Conservation (phyloP, 1,284 basidiomycete species). For the Ustilago sp. region DNA sequence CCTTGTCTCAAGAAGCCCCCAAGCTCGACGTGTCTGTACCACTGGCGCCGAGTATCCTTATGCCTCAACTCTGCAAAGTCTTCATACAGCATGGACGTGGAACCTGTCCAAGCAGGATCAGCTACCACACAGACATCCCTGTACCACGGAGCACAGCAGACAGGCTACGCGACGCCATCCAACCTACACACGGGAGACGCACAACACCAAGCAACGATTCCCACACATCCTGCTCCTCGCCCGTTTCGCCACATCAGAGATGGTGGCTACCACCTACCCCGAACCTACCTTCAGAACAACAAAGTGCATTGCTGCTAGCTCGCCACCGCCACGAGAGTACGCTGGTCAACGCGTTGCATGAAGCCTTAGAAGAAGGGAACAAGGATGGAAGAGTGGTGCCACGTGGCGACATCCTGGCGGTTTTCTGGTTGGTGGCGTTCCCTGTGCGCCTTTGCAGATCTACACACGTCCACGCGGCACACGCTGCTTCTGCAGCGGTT, state of each 20-base stretch:
- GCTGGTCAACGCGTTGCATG: not conserved
- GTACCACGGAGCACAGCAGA: not conserved
- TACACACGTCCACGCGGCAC: slow-evolving; percentile 12
- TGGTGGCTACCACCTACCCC: not conserved
- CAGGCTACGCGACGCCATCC: not conserved
- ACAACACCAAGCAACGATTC: slow-evolving; percentile 1
- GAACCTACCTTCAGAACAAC: not conserved
- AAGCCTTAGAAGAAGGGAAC: not conserved
- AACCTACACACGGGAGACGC: not conserved
- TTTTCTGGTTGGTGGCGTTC: slow-evolving; percentile 17
- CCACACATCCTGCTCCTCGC: slow-evolving; percentile 6
- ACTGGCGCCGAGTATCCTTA: no score
- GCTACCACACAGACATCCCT: not conserved
- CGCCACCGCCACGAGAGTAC: slow-evolving; percentile 2
- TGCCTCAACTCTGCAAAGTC: no score
- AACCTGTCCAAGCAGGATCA: no score
- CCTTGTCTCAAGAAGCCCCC: no score
- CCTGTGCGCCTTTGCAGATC: not conserved
- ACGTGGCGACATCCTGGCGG: slow-evolving; percentile 22
- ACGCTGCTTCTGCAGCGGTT: not conserved
- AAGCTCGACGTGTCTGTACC: no score
- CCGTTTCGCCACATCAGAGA: not conserved
- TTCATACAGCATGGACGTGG: no score
- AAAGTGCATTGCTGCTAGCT: not conserved
- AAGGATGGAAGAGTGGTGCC: slow-evolving; percentile 5